Base-by-base conservation (phyloP, 140 eudicot species). In the Bidens hawaiensis region DNA sequence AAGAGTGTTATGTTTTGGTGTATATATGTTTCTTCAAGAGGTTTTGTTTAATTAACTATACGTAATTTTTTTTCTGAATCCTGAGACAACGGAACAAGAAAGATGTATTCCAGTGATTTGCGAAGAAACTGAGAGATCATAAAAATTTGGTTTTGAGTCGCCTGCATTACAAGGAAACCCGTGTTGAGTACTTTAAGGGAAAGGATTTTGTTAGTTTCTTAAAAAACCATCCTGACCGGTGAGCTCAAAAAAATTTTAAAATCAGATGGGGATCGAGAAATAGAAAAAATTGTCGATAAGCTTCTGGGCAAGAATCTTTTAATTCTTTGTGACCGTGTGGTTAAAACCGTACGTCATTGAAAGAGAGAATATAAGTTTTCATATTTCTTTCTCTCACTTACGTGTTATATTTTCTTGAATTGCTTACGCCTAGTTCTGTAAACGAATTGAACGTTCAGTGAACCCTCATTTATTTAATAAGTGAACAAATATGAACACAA, bases 301-400 rank as follows among this genome's bases (percentile, higher is more conserved):
- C 76, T 93, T 45, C 77, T 93, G 76, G 72, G 75, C 73, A 93
- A 83, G 74, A 93, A 88, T 69, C 96, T 93, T 41, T 77, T 93
- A 67, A 90, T 85, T 26, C 95, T 96, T n/a, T 88, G 96, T 75
- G 99, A 93, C 57, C 99, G 99, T 60, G 96, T 93, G 61, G 96
- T 88, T 60, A 93, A 93, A 88, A 93, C 95, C 59, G 84, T 93
- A 53, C 88, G 99, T 38, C 99, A 96, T 52, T 96, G 99, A 55
- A 93, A 93, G 82, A 85, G 79, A 67, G 88, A 93, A 62, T 50
- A 96, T 93, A 60, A 82, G 97, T 77, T 76, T 51, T 33, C 6
- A 6, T 26, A 7, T 68, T 26, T 25, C 16, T 43, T 56, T 34
- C 22, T 34, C 42, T 23, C 15, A 15, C 36, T 13, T 56, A 45